A percentile compares a stretch with the other conserved stretches of the same genome.
Evolutionary conservation across 371 early-diverging fungal species (phyloP).

Genomic region (Syncephalastrum sp.): DNA sequence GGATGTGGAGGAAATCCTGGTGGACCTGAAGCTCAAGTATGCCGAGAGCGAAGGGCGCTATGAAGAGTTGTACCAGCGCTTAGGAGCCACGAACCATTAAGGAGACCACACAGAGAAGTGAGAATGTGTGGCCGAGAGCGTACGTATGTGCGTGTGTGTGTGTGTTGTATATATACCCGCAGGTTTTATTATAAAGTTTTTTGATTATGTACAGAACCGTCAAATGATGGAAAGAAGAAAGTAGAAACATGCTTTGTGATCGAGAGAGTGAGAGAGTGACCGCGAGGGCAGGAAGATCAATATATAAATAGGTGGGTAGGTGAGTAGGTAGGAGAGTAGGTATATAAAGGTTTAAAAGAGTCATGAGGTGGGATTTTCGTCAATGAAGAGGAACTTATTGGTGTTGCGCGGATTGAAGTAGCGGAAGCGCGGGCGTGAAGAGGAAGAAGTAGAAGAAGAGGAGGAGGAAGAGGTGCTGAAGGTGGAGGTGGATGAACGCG

Average conservation of each 20-base stretch:
- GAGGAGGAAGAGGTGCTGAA: conserved; percentile 4
- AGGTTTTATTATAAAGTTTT: too few species aligned
- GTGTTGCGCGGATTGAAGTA: conserved; percentile 54
- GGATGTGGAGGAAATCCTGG: conserved; percentile 60
- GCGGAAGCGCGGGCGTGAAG: conserved; percentile 42
- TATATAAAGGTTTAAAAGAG: background rate
- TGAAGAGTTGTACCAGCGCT: conserved; percentile 49
- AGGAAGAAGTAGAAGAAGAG: conserved; percentile 13
- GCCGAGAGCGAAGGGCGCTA: conserved; percentile 73
- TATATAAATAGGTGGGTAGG: too few species aligned
- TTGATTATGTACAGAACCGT: too few species aligned
- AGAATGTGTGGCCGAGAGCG: too few species aligned
- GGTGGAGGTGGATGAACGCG: background rate
- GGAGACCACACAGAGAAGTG: too few species aligned
- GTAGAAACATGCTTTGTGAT: too few species aligned
- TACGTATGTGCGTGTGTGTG: too few species aligned
- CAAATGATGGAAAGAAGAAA: too few species aligned
- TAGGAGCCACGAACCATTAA: conserved; percentile 8
- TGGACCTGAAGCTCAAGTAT: conserved; percentile 63
- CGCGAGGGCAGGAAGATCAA: too few species aligned
- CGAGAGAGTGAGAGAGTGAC: too few species aligned
- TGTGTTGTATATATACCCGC: too few species aligned
- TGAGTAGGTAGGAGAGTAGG: too few species aligned
- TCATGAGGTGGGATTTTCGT: conserved; percentile 41
- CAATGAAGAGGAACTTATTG: conserved; percentile 55